Evolutionary conservation across 176 grass and related monocot genomes (phyloP), one percentile per base, ranked within the genome.

Genomic region (Raddia guianensis): DNA sequence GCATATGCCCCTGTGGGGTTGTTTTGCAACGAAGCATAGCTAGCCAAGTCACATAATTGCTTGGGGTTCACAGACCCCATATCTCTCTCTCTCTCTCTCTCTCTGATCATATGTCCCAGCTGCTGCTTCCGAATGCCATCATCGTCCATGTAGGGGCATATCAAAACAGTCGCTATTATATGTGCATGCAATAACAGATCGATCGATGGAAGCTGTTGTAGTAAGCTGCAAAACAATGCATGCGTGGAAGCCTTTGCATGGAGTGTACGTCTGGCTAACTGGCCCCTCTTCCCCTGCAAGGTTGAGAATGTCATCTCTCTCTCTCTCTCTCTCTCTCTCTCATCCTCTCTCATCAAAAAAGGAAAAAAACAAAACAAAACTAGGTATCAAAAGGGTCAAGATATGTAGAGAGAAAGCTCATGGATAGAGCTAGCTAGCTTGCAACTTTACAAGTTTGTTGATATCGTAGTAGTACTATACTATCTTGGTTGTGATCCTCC

Each of bases 211-310:
- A 20, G 82, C 71, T 85, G 87, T 75, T 85, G 84, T 52, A 82
- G 83, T 82, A 89, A 89, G 83, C 80, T 80, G 87, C 90, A 84
- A 86, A 92, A 67, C 87, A 80, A 80, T 89, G 84, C 69, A 74
- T 80, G 83, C 90, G 84, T 85, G 72, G 53, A 79, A 71, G 73
- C 89, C 90, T 95, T 95, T 95, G 92, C 92, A 92, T 95, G 92
- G 73, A 95, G 92, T 95, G 92, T 92, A 95, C 92, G 92, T 83
- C 85, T 89, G 89, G 89, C 89, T 49, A 89, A 60, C 86, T 76
- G 83, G 70, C 75, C 82, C 91, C 86, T 82, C 83, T 90, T 90
- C 78, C 59, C 82, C 78, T 90, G 33, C 83, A 90, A 82, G 84
- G 64, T 2, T 65, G 59, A 64, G 15, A 9, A 65, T 11, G 15